Base-by-base conservation (phyloP, 2,329 filamentous ascomycete species). In the Colletotrichum sidae region DNA sequence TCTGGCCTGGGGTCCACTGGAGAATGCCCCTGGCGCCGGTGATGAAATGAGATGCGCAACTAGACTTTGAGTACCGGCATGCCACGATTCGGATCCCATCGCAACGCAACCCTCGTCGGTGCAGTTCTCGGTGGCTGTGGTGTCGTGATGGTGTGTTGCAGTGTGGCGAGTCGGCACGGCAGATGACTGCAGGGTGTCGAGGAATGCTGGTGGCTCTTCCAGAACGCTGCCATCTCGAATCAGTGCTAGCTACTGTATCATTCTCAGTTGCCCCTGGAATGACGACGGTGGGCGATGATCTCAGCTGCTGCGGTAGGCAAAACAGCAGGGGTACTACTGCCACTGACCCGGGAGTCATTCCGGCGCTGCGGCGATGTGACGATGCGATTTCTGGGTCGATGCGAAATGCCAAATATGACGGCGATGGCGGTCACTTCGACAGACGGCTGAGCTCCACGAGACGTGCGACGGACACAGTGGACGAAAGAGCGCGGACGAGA, bases 31-130 rank as follows among this genome's bases (percentile, higher is more conserved):
- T 65, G 62, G 51, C 34, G 25, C 51, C 41, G 33, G 45, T 45
- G 13, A 34, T 37, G 45, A 61, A 17, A 25, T 37, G 45, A 55
- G 45, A 55, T 54, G 52, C 35, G 17, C 15, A 41, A 41, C 55
- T 56, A 65, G 52, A 65, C 39, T 62, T 65, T 56, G 62, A 56
- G 46, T 56, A 17, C 52, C 52, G 47, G 47, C 62, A 62, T 62
- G 61, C 58, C 52, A 46, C 25, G 35, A 60, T 65, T 37, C 41
- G 8, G 11, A 46, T 13, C 55, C 38, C 33, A 25, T 25, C 25
- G 25, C 25, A 25, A 25, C 25, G 25, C 25, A 5, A 5, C 25
- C 25, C 25, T 25, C 25, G 25, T 25, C 25, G 25, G 25, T 25
- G 25, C 25, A 25, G 3, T 25, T 4, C 1, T 25, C 25, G 25